Conservation (phyloP, 2,329 filamentous ascomycete genomes). For the Dissoconium aciculare region DNA sequence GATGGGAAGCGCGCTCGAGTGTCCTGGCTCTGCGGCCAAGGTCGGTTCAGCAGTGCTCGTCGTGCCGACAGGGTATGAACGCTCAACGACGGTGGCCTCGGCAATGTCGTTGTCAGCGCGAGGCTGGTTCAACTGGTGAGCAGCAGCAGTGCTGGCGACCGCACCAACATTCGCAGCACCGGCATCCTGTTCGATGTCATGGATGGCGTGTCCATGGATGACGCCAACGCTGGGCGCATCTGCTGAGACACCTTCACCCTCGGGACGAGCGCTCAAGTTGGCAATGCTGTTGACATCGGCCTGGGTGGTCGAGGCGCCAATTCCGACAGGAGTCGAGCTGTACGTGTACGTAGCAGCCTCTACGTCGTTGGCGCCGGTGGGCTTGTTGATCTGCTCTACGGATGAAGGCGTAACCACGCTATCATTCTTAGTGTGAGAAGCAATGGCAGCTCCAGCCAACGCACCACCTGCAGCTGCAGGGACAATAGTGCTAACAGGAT, state of each 20-base stretch:
- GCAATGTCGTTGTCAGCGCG: slow-evolving; percentile 11
- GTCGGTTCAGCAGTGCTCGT: slow-evolving; percentile 2
- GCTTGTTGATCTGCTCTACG: background rate
- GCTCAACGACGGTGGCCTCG: slow-evolving; percentile 16
- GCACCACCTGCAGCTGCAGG: slow-evolving; percentile 3
- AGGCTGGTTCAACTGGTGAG: slow-evolving; percentile 8
- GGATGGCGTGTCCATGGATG: slow-evolving; percentile 2
- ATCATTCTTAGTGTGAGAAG: slow-evolving; percentile 2
- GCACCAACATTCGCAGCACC: slow-evolving; percentile 5
- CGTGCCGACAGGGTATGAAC: slow-evolving; percentile 12
- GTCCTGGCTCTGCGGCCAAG: background rate
- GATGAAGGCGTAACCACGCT: background rate
- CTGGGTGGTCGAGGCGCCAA: background rate
- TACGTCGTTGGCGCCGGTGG: background rate
- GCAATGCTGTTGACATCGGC: background rate
- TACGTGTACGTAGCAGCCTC: background rate
- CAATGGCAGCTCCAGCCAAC: background rate
- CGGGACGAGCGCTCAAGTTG: background rate
- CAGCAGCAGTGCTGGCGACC: slow-evolving; percentile 4
- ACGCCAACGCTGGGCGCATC: background rate
- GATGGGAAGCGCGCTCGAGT: background rate
- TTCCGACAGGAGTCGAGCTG: background rate
- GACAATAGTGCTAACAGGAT: background rate
- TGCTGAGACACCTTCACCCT: background rate
- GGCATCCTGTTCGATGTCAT: slow-evolving; percentile 2